Evolutionary conservation across 78 protist species (phyloP).

Genomic region (Dictyostelium discoideum): dicty_2.7 NC_007091.3:4351501-4352000

Average conservation of each 20-base stretch:
- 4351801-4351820: not conserved
- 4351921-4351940: not conserved
- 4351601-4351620: not conserved
- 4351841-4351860: not conserved
- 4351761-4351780: not conserved
- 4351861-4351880: not conserved
- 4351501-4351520: not conserved
- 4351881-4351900: not conserved
- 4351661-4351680: not conserved
- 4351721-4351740: not conserved
- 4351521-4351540: not conserved
- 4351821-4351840: not conserved
- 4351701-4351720: not conserved
- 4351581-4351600: not conserved
- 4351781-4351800: not conserved
- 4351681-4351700: not conserved
- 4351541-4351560: not conserved
- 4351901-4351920: not conserved
- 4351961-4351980: not conserved
- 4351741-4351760: not conserved
- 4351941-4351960: not conserved
- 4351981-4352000: not conserved
- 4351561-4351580: not conserved
- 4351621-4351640: not conserved
- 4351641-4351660: not conserved